phyloP scores from a whole-genome alignment of 495 filamentous ascomycete genomes.

The Podospora tetraspora region DNA sequence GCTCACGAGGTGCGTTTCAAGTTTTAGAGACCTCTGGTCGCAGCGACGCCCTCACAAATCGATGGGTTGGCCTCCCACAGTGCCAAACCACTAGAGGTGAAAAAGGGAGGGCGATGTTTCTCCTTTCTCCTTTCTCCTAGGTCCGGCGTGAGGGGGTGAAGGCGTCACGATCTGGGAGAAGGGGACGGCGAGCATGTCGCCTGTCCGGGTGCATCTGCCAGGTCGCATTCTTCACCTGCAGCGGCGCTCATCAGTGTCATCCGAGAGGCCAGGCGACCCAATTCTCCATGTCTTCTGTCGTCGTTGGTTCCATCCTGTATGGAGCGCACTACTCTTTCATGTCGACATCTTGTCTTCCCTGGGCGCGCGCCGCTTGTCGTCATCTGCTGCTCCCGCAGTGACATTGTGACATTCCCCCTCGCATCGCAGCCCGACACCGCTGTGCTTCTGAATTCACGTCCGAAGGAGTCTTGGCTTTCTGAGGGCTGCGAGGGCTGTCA shows the following conservation, averaged over 20 bases:
- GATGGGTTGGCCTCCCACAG: background rate
- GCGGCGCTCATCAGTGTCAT: background rate
- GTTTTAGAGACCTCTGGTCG: conserved; percentile 17
- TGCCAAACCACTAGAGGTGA: background rate
- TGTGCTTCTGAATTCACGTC: background rate
- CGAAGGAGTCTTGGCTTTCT: background rate
- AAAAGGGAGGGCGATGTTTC: background rate
- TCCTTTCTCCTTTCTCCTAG: background rate
- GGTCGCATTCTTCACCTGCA: background rate
- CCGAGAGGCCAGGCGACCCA: background rate
- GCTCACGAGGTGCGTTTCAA: conserved; percentile 26
- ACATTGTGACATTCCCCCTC: background rate
- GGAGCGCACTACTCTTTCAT: background rate
- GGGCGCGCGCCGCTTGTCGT: background rate
- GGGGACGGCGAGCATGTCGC: background rate
- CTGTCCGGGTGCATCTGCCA: background rate
- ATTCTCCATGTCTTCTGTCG: background rate
- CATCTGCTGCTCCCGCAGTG: background rate
- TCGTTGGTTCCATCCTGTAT: background rate
- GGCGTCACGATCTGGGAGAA: background rate
- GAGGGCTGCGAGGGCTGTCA: background rate
- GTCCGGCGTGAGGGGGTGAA: background rate
- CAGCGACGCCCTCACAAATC: conserved; percentile 6
- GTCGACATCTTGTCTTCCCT: background rate
- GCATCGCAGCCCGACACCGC: background rate